These are phyloP conservation scores for Seiridium cupressi DNA, from an alignment of 2,329 filamentous ascomycete genomes.

Conservation along the genomic window DNA sequence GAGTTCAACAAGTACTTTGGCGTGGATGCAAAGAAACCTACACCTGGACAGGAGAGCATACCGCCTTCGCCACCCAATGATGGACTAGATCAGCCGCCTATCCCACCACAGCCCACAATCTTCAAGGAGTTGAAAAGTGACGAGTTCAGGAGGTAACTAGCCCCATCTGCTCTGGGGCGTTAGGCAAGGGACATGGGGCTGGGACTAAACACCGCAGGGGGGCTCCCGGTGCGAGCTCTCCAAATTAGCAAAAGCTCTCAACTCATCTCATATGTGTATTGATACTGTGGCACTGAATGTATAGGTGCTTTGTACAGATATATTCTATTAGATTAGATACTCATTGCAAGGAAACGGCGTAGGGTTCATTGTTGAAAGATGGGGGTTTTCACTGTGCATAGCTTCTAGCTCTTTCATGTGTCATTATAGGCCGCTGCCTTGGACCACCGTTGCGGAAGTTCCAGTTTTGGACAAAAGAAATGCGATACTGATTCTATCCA, in stretches of 20 bases:
- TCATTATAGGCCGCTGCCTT: no score
- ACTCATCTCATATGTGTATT: slow-evolving; percentile 23
- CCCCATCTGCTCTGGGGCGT: background rate
- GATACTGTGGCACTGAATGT: slow-evolving; percentile 11
- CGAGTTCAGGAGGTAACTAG: slow-evolving; percentile 17
- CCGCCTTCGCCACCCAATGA: slow-evolving; percentile 54
- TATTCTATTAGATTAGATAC: slow-evolving; percentile 13
- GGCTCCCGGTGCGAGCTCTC: background rate
- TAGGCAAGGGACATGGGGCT: slow-evolving; percentile 7
- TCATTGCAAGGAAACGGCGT: slow-evolving; percentile 1
- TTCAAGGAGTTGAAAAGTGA: slow-evolving; percentile 22
- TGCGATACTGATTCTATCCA: no score
- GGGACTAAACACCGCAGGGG: background rate
- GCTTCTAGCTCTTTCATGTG: background rate
- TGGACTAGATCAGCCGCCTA: slow-evolving; percentile 36
- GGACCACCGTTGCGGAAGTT: no score
- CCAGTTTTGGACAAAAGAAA: no score
- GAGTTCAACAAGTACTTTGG: slow-evolving; percentile 96
- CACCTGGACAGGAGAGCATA: slow-evolving; percentile 50
- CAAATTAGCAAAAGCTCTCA: slow-evolving; percentile 20
- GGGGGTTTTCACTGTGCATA: no score
- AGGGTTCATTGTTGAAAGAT: background rate
- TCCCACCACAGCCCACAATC: slow-evolving; percentile 24
- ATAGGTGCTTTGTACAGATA: slow-evolving; percentile 13
- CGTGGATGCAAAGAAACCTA: slow-evolving; percentile 36